Evolutionary conservation across 805 yeast species (phyloP).

Genomic region (Teunomyces kruisii): DNA sequence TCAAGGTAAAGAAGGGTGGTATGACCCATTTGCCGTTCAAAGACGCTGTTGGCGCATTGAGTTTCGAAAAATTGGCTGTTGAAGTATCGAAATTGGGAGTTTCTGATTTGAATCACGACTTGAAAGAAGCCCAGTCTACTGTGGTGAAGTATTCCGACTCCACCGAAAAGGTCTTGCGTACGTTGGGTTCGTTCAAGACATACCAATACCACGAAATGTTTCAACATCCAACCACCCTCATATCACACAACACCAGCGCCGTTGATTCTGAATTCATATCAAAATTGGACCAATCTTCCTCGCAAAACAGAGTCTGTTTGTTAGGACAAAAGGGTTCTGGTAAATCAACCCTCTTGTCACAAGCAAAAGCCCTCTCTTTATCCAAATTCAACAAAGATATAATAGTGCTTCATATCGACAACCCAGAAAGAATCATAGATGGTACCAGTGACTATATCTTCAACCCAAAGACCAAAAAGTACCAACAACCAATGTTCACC

Average conservation of each 20-base stretch:
- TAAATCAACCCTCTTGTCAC: constrained; percentile 70
- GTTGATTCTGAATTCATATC: constrained; percentile 40
- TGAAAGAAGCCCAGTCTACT: constrained; percentile 11
- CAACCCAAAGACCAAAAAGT: constrained; percentile 47
- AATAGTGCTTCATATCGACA: constrained; percentile 62
- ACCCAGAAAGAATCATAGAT: constrained; percentile 59
- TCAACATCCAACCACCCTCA: constrained; percentile 56
- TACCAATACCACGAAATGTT: constrained; percentile 70
- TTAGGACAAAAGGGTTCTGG: constrained; percentile 78
- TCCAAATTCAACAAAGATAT: constrained; percentile 31
- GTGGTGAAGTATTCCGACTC: constrained; percentile 39
- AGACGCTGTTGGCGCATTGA: constrained; percentile 36
- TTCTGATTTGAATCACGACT: constrained; percentile 11
- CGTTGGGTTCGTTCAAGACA: constrained; percentile 64
- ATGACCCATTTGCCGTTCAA: constrained; percentile 41
- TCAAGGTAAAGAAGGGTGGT: constrained; percentile 36
- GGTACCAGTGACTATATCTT: constrained; percentile 71
- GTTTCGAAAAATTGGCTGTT: constrained; percentile 33
- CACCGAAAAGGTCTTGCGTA: constrained; percentile 44
- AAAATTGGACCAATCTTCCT: constrained; percentile 27
- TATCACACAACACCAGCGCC: constrained; percentile 49
- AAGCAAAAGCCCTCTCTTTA: constrained; percentile 58
- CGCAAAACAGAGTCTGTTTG: constrained; percentile 53
- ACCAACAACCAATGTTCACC: constrained; percentile 79
- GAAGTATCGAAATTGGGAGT: constrained; percentile 18